Evolutionary conservation across 2,329 filamentous ascomycete species (phyloP).

Genomic region (Sporothrix dimorphospora): DNA sequence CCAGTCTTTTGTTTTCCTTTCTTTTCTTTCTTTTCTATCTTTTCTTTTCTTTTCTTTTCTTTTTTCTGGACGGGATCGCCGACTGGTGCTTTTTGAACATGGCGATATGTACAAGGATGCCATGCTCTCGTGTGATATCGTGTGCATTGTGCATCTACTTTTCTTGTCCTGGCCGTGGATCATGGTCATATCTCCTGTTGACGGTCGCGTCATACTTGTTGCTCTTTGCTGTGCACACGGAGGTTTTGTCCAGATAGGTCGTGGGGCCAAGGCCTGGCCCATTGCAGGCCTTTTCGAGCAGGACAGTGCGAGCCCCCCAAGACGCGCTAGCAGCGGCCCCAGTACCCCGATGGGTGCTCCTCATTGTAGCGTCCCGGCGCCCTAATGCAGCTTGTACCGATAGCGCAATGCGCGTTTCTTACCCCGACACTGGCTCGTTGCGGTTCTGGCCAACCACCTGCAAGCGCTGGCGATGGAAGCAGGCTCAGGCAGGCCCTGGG

Average conservation of each 20-base stretch:
- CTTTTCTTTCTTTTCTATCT: neutral
- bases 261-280: neutral
- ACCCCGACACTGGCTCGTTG: neutral
- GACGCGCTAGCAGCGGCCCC: conserved; percentile 18
- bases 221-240: neutral
- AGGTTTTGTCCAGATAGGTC: neutral
- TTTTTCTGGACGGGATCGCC: neutral
- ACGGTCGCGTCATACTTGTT: neutral
- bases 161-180: neutral
- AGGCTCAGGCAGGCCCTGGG: neutral
- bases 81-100: neutral
- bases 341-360: neutral
- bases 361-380: neutral
- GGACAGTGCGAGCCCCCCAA: conserved; percentile 15
- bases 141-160: neutral
- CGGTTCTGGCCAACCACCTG: neutral
- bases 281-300: neutral
- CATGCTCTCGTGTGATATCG: neutral
- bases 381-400: conserved; percentile 16
- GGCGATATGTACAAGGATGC: neutral
- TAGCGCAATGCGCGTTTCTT: neutral
- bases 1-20: neutral
- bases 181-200: neutral
- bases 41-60: neutral
- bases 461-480: neutral